phyloP scores from a whole-genome alignment of 2,329 filamentous ascomycete genomes.

The Aspergillus terreus region DNA sequence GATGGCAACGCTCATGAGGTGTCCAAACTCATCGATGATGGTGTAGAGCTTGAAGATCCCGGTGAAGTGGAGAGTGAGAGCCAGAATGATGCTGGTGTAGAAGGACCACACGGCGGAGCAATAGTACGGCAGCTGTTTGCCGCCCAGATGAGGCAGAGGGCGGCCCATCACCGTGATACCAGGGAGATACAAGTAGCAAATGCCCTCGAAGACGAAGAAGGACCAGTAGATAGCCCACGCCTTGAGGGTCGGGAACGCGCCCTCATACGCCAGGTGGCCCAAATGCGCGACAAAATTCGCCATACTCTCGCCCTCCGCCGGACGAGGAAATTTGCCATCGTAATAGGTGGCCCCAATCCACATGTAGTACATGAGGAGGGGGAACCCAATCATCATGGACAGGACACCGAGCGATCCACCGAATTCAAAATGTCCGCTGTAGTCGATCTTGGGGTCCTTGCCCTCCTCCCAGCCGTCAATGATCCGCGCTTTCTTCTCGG shows the following conservation, averaged over 20 bases:
- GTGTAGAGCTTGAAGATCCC: conserved; percentile 87
- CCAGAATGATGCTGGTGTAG: conserved; percentile 75
- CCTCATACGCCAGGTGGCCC: conserved; percentile 69
- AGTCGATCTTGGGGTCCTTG: conserved; percentile 42
- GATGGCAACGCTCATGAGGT: conserved; percentile 89
- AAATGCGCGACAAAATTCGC: conserved; percentile 70
- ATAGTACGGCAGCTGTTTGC: conserved; percentile 88
- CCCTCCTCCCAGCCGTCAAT: conserved; percentile 42
- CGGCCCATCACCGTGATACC: conserved; percentile 87
- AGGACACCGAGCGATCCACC: conserved; percentile 78
- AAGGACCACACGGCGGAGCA: conserved; percentile 87
- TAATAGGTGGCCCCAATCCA: conserved; percentile 96
- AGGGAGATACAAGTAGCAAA: conserved; percentile 79
- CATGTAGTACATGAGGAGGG: conserved; percentile 98
- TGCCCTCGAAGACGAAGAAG: conserved; percentile 80
- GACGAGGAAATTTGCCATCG: conserved; percentile 73
- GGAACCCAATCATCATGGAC: conserved; percentile 88
- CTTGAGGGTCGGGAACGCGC: conserved; percentile 75
- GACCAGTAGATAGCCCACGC: conserved; percentile 95
- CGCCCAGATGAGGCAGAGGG: conserved; percentile 74
- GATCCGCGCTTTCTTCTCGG: conserved; percentile 26
- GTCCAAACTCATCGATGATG: conserved; percentile 91
- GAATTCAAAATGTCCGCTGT: conserved; percentile 67
- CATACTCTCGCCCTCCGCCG: conserved; percentile 62
- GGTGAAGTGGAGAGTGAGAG: conserved; percentile 71